phyloP scores from a whole-genome alignment of 345 rosid species.

The thale cress (Arabidopsis thaliana) region TAIR10.1 NC_003074.8:2624501-2625000 shows the following conservation, averaged over 20 bases:
- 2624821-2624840: slow-evolving; percentile 66
- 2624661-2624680: background rate
- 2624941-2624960: slow-evolving; percentile 91
- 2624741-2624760: slow-evolving; percentile 83
- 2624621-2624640: slow-evolving; percentile 7
- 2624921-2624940: slow-evolving; percentile 90
- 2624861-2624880: slow-evolving; percentile 84
- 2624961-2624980: slow-evolving; percentile 84
- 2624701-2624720: slow-evolving; percentile 99
- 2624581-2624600: slow-evolving; percentile 22
- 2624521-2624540: slow-evolving; percentile 22
- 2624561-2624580: slow-evolving; percentile 30
- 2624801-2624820: slow-evolving; percentile 62
- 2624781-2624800: slow-evolving; percentile 69
- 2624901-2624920: slow-evolving; percentile 90
- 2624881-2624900: slow-evolving; percentile 96
- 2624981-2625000: slow-evolving; percentile 90
- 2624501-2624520: slow-evolving; percentile 9
- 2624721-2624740: slow-evolving; percentile 97
- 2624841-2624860: slow-evolving; percentile 73
- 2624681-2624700: slow-evolving; percentile 42
- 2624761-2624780: slow-evolving; percentile 78
- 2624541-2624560: slow-evolving; percentile 16
- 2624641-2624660: slow-evolving; percentile 41
- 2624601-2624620: slow-evolving; percentile 34